Base-by-base conservation (phyloP, 2,329 filamentous ascomycete genomes). In the Penicillium sp. region DNA sequence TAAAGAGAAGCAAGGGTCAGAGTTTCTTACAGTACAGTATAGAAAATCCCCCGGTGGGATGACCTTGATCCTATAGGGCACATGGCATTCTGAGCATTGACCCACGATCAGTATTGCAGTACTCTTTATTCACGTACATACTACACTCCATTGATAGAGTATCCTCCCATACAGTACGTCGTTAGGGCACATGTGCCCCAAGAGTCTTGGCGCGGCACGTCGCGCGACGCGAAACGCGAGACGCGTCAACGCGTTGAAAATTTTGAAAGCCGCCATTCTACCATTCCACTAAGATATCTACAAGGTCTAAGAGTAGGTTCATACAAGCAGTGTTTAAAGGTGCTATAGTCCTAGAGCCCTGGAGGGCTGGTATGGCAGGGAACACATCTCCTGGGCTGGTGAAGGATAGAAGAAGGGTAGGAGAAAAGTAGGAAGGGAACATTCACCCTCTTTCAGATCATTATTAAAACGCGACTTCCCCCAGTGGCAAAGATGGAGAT, bases 401-500 rank as follows among this genome's bases (percentile, higher is more conserved):
- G 48, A 60, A 56, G 57, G 50, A 38, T 50, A 37, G 39, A 38
- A 50, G 56, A 48, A 34, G 31, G 47, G 46, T 20, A 47, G 53
- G 42, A 38, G 44, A 34, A 46, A 14, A 46, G 44, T 34, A 22
- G 44, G 9, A 42, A 49, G 45, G 34, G 40, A 56, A 38, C 18
- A 2, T 13, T 48, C 37, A 24, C 48, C 50, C 53, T 55, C 39
- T 47, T 44, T 44, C 20, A 44, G 22, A 20, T 37, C 29, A 43
- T 46, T 61, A 59, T 61, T 64, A 64, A 64, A 62, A 50, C 50
- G 45, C 53, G 49, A 55, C 44, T 24, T 22, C 14, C 42, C 56
- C 53, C 44, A 16, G 51, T 46, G 40, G 39, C 13, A 24, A 47
- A 20, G 42, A 47, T 38, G 22, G 40, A 37, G 29, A 45, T 29